Conservation (phyloP, 345 rosid species). For the Geranium brycei region DNA sequence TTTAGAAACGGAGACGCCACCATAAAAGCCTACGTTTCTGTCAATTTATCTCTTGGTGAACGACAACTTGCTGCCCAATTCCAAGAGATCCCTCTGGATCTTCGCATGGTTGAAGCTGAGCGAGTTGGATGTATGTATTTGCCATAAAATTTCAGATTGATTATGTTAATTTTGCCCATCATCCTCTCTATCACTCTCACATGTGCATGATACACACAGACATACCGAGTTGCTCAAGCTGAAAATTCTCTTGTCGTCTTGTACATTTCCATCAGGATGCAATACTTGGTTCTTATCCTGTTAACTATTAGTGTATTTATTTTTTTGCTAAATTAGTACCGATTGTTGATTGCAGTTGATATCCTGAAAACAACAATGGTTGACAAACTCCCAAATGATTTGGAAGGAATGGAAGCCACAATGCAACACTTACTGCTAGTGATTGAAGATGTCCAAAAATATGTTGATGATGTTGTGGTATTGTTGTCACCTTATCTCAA, state of each 20-base stretch:
- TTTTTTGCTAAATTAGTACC: not conserved
- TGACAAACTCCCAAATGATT: constrained; percentile 81
- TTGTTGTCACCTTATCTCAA: constrained; percentile 9
- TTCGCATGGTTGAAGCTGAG: constrained; percentile 89
- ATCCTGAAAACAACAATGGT: constrained; percentile 51
- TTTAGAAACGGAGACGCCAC: constrained; percentile 67
- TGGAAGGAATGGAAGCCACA: constrained; percentile 95
- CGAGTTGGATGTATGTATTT: constrained; percentile 76
- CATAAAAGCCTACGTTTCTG: constrained; percentile 68
- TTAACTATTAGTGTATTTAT: not conserved
- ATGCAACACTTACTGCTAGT: constrained; percentile 58
- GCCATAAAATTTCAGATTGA: not conserved
- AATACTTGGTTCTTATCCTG: too few relatives aligned
- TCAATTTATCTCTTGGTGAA: constrained; percentile 71
- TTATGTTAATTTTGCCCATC: not conserved
- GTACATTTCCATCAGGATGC: too few relatives aligned
- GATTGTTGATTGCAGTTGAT: constrained; percentile 33
- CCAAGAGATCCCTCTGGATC: constrained; percentile 92
- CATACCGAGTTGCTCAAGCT: too few relatives aligned
- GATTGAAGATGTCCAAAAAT: constrained; percentile 66
- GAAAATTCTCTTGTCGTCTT: too few relatives aligned
- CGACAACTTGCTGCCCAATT: constrained; percentile 81
- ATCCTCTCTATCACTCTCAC: not conserved
- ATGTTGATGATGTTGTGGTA: constrained; percentile 84
- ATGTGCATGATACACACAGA: not conserved